Conservation (phyloP, 139 green algal genomes). For the Chlamydomonas asymmetrica region DNA sequence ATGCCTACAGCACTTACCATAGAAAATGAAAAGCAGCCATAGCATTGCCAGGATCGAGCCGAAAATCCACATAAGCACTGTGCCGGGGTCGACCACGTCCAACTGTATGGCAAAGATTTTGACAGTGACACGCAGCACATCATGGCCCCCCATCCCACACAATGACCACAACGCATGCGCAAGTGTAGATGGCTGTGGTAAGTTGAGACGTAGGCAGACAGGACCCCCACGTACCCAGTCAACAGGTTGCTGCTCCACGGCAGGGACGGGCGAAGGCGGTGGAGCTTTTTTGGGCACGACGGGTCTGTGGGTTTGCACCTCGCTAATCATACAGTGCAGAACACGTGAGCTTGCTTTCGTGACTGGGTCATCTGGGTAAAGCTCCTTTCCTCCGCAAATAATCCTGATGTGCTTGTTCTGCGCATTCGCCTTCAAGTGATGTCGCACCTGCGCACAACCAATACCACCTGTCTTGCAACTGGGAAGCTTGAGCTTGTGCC, state of each 20-base stretch:
- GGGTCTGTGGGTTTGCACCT: constrained; percentile 5
- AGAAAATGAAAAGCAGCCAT: constrained; percentile 48
- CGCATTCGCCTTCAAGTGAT: no score
- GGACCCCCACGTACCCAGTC: no score
- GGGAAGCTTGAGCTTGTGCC: no score
- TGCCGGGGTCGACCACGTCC: constrained; percentile 48
- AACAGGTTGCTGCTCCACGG: constrained; percentile 23
- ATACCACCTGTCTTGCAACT: no score
- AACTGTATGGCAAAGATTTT: no score
- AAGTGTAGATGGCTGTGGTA: no score
- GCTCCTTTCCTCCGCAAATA: constrained; percentile 37
- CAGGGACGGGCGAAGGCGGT: not conserved
- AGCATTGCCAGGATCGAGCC: constrained; percentile 44
- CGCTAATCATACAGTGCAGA: constrained; percentile 41
- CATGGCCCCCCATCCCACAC: no score
- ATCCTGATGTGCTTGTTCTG: constrained; percentile 26
- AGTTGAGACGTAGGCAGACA: no score
- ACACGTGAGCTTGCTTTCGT: constrained; percentile 16
- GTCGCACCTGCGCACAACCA: no score
- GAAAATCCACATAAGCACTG: constrained; percentile 57
- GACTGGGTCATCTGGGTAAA: constrained; percentile 36
- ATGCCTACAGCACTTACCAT: constrained; percentile 15
- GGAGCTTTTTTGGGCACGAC: not conserved
- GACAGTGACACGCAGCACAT: no score
- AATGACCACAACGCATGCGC: no score